Base-by-base conservation (phyloP, 1,139 yeast species). In the Geotrichum candidum region DNA sequence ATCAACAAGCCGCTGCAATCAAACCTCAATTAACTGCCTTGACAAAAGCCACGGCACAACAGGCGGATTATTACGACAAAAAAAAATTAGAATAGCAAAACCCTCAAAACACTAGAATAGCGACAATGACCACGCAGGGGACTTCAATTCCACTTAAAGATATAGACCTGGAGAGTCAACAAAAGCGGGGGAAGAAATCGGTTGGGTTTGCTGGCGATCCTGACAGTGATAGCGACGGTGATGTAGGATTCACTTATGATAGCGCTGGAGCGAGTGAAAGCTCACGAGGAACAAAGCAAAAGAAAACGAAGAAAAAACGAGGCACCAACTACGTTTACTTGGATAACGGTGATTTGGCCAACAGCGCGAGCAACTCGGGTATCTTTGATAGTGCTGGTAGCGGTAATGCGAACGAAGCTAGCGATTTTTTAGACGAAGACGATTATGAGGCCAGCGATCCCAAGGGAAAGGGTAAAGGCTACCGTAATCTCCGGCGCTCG, bases 271-370 rank as follows among this genome's bases (percentile, higher is more conserved):
- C 9, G 10, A n/a, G 22, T 18, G 18, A 41, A 41, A 41, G 18
- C 22, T 5, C 6, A 15, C n/a, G 7, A n/a, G 9, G 2, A 5
- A 3, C 48, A 7, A n/a, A 18, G 23, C 18, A 38, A 13, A 41
- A 41, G 18, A 41, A 41, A 27, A 41, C 5, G 18, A 41, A 41
- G n/a, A 51, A 51, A 7, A 18, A 41, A 6, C 52, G 45, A 5
- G 52, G 52, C 9, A 23, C 18, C 9, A 55, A 54, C 13, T 56
- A 56, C 23, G 53, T 54, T 7, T 50, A 56, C n/a, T 38, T 56
- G 6, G 54, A 56, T 10, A 50, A 51, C 10, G 59, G 59, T 2
- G 59, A 56, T 38, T 41, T 56, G 22, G 52, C 59, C 15, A 56
- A 45, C 22, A 56, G 59, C 35, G 18, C 54, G 9, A 18, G 10